Evolutionary conservation across 441 rosid species (phyloP), one percentile per base, ranked within the genome.

Genomic region (Populus tomentosa): DNA sequence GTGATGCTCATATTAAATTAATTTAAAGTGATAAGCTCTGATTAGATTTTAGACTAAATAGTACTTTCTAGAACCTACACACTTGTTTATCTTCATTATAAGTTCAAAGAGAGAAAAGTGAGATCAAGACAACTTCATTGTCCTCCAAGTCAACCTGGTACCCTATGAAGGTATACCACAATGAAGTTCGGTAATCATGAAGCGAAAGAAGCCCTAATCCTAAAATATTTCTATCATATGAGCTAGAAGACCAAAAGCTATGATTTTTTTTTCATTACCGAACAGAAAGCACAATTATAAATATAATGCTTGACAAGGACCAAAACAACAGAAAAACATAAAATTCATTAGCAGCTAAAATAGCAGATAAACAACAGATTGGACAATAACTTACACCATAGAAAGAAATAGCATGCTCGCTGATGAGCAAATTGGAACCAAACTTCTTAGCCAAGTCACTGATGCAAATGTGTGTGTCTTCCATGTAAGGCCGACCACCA

Each of bases 381-480:
- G 50, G 35, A 69, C 35, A 38, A 62, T 67, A 80, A 85, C 90
- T 84, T 84, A 91, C 94, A 35, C 94, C 94, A 77, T 84, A 91
- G 81, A 91, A 89, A 73, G 94, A 88, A 76, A 89, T 75, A 24
- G 84, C 73, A 65, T 86, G 86, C 42, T 83, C 85, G 50, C 67
- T 70, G 35, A 71, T 70, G 35, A 71, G 81, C 59, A 83, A 78
- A 79, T 77, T 65, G 63, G 33, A 74, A 59, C 89, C 92, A 77
- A 84, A 91, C 26, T 74, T 87, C 79, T 85, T 82, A 69, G 89
- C 87, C 81, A 91, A 74, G 80, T 90, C 84, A 9, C 78, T 79
- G 21, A 91, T 90, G 86, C 96, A 88, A 79, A 88, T 68, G 75
- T 86, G 81, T 13, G 91, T 85, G 77, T 91, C 96, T 83, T 91